phyloP scores from a whole-genome alignment of 176 grass and related monocot species.

The Bromus sterilis region DNA sequence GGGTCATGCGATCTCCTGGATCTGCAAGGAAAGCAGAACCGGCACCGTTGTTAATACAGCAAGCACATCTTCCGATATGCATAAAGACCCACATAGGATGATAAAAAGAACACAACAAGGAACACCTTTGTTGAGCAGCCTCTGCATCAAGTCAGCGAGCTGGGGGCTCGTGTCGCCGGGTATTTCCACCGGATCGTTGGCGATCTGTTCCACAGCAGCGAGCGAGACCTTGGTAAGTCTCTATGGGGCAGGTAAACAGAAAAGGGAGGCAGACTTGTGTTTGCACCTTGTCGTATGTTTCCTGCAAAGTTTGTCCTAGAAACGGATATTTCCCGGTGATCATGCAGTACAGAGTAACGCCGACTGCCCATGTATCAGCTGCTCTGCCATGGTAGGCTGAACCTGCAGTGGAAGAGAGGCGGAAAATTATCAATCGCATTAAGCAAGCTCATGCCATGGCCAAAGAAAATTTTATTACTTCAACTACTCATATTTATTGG shows the following conservation, averaged over 20 bases:
- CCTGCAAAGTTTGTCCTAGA: background rate
- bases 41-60: background rate
- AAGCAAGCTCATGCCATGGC: conserved; percentile 1
- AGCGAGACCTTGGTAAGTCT: background rate
- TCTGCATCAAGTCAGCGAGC: background rate
- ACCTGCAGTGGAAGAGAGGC: conserved; percentile 28
- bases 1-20: conserved; percentile 53
- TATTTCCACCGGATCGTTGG: background rate
- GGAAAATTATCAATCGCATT: background rate
- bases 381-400: conserved; percentile 64
- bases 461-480: conserved; percentile 12
- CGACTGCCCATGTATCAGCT: conserved; percentile 79
- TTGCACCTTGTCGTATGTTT: background rate
- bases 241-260: background rate
- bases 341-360: conserved; percentile 89
- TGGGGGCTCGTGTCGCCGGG: background rate
- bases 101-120: background rate
- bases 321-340: conserved; percentile 18
- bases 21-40: conserved; percentile 27
- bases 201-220: background rate
- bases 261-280: background rate
- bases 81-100: background rate
- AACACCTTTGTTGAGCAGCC: background rate
- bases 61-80: background rate
- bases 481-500: background rate